phyloP scores from a whole-genome alignment of 805 yeast species.

The Lipomyces oligophaga region DNA sequence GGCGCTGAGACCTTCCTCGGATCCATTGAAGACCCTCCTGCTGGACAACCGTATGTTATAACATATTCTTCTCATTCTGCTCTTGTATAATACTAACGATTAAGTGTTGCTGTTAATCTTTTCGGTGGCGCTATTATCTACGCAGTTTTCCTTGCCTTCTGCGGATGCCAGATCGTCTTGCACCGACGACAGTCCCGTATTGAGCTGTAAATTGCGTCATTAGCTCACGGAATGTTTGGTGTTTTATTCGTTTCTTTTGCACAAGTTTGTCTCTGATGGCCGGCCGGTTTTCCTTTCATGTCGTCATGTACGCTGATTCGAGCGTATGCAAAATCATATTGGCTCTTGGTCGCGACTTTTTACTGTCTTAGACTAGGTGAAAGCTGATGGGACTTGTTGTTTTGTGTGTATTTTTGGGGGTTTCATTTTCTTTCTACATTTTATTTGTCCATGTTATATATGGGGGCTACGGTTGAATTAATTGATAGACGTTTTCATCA shows the following conservation, averaged over 20 bases:
- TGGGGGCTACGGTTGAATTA: constrained; percentile 8
- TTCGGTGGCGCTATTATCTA: constrained; percentile 87
- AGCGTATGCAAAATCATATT: no score
- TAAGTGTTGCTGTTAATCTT: constrained; percentile 79
- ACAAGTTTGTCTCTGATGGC: constrained; percentile 6
- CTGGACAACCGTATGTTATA: constrained; percentile 70
- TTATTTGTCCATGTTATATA: constrained; percentile 12
- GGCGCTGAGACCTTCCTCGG: constrained; percentile 93
- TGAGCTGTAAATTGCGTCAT: constrained; percentile 19
- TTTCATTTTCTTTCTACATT: background rate
- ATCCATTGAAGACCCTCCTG: constrained; percentile 82
- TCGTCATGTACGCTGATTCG: no score
- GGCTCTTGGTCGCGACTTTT: no score
- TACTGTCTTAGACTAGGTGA: no score
- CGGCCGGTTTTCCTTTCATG: no score
- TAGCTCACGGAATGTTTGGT: background rate
- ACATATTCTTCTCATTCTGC: background rate
- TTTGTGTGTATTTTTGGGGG: constrained; percentile 5
- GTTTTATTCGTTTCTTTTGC: constrained; percentile 2
- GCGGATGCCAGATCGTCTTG: constrained; percentile 74
- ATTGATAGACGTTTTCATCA: no score
- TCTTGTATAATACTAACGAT: background rate
- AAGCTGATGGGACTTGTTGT: no score
- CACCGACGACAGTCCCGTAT: constrained; percentile 30
- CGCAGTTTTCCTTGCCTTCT: constrained; percentile 60